Evolutionary conservation across 2,329 filamentous ascomycete genomes (phyloP), one percentile per base, ranked within the genome.

Genomic region (Penicillium sp.): DNA sequence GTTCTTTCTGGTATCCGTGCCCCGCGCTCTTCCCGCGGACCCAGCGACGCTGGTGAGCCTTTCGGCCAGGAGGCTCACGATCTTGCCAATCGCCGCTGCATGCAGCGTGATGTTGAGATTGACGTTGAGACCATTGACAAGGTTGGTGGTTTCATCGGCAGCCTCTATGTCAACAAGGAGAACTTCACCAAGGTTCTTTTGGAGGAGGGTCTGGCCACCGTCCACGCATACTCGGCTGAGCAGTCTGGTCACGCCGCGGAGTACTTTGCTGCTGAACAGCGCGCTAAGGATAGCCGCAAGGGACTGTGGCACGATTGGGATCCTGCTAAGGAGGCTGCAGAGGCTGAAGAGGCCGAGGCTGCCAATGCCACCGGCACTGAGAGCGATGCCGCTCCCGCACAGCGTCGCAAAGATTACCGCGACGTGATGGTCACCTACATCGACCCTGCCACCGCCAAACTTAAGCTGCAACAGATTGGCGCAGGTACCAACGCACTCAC

Each of bases 91-190:
- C 86, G 83, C 63, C 83, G 91, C 50, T 90, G 87, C 74, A 87
- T 90, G 77, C 93, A 99, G 76, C 86, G 93, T 46, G 93, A 99
- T 70, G 91, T 93, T 41, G 92, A 97, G 72, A 88, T 99, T 50
- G 91, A 99, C 62, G 87, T 99, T 16, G 85, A 95, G 69, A 90
- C 91, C 63, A 88, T 89, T 59, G 93, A 99, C 78, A 97, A 96
- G 78, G 86, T 93, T 22, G 93, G 93, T 62, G 93, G 93, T 31
- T 99, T 99, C 77, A 97, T 99, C 60, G 93, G 93, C 47, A 88
- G 89, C 12, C 79, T 99, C 19, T 96, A 90, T 70, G 82, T 99
- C 69, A 92, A 90, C 77, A 88, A 91, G 45, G 92, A 97, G 73
- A 97, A 88, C 75, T 95, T 99, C 66, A 89, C 91, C 64, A 96